These are phyloP conservation scores for Mycena indigotica DNA, from an alignment of 768 basidiomycete species.

Conservation along the genomic window DNA sequence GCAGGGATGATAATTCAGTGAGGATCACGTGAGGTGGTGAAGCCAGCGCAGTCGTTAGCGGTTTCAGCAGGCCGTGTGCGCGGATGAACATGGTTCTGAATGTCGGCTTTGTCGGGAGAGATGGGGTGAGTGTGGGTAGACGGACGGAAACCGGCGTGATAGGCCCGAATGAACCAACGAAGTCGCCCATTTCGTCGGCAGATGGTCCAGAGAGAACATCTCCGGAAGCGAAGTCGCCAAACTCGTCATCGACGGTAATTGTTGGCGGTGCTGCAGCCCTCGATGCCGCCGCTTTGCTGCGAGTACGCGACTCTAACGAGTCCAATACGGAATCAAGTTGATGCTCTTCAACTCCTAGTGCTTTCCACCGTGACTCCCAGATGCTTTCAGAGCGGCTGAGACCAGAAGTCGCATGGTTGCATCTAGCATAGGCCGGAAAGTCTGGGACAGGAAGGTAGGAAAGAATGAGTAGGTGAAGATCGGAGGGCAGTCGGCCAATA, in stretches of 20 bases:
- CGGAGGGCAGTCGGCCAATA: conserved; percentile 79
- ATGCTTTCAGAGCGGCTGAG: conserved; percentile 71
- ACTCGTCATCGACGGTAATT: conserved; percentile 77
- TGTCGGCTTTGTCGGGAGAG: conserved; percentile 36
- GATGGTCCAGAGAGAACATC: conserved; percentile 34
- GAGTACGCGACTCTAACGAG: conserved; percentile 53
- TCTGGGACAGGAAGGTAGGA: conserved; percentile 78
- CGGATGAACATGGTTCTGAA: conserved; percentile 65
- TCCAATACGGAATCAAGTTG: conserved; percentile 55
- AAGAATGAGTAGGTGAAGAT: conserved; percentile 76
- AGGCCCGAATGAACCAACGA: conserved; percentile 40
- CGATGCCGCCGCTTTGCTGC: conserved; percentile 39
- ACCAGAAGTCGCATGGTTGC: conserved; percentile 61
- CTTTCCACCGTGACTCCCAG: conserved; percentile 77
- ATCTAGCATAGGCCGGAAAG: conserved; percentile 71
- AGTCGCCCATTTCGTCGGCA: conserved; percentile 50
- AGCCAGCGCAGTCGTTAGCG: conserved; percentile 58
- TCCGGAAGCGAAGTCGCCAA: conserved; percentile 79
- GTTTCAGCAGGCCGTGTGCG: conserved; percentile 64
- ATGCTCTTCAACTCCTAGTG: conserved; percentile 53
- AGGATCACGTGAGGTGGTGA: conserved; percentile 71
- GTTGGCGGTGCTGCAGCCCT: conserved; percentile 59
- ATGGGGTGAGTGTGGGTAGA: conserved; percentile 24
- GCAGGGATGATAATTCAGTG: conserved; percentile 50
- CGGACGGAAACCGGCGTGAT: conserved; percentile 11